A percentile compares a stretch with the other conserved stretches of the same genome.
These are phyloP conservation scores for Przewalskia tangutica DNA, from an alignment of 257 asterid species.

Conservation along the genomic window DNA sequence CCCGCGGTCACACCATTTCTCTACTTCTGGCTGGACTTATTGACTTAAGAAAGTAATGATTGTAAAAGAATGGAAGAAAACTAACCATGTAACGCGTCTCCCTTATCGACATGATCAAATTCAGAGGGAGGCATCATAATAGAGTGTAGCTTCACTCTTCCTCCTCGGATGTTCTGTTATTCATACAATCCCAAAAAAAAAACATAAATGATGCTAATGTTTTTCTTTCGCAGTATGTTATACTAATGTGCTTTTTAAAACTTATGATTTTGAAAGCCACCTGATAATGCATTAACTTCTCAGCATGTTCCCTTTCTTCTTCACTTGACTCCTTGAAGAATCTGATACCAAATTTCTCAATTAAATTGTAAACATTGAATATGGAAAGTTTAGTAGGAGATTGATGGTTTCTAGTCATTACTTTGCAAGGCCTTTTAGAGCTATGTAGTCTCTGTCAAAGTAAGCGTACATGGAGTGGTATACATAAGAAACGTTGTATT, in stretches of 20 bases:
- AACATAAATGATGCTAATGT: background rate
- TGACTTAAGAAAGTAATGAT: background rate
- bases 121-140: slow-evolving; percentile 49
- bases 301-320: slow-evolving; percentile 87
- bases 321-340: slow-evolving; percentile 73
- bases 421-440: slow-evolving; percentile 84
- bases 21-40: too few relatives aligned
- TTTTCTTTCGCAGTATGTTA: background rate
- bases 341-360: slow-evolving; percentile 25
- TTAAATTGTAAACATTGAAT: background rate
- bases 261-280: slow-evolving; percentile 12
- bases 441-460: slow-evolving; percentile 86
- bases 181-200: background rate
- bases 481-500: slow-evolving; percentile 61
- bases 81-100: slow-evolving; percentile 74
- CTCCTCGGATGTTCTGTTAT: slow-evolving; percentile 70
- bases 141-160: slow-evolving; percentile 55
- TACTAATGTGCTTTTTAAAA: background rate
- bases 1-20: too few relatives aligned
- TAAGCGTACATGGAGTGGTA: slow-evolving; percentile 69
- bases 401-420: slow-evolving; percentile 11
- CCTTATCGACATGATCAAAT: slow-evolving; percentile 66
- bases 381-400: background rate
- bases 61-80: background rate
- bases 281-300: slow-evolving; percentile 83